These are phyloP conservation scores for Conticribra weissflogii DNA, from an alignment of 108 stramenopile species.

Conservation along the genomic window DNA sequence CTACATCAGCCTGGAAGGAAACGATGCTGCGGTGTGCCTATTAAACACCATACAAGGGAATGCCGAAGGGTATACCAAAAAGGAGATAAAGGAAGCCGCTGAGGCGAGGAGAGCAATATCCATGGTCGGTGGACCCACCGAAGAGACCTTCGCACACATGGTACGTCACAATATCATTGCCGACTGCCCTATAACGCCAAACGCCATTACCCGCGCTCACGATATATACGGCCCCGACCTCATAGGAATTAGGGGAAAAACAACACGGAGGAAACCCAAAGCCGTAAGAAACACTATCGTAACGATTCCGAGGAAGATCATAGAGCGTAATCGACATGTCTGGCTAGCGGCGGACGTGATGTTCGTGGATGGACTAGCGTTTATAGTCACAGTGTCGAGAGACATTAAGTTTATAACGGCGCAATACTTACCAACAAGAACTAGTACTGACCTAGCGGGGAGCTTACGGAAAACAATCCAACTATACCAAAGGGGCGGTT, in stretches of 20 bases:
- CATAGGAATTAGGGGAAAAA: slow-evolving; percentile 22
- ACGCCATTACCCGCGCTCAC: slow-evolving; percentile 17
- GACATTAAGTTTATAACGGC: too few species aligned
- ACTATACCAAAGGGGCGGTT: slow-evolving; percentile 15
- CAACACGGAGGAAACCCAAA: too few species aligned
- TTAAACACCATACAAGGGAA: too few species aligned
- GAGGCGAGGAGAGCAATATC: slow-evolving; percentile 17
- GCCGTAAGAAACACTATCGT: slow-evolving; percentile 17
- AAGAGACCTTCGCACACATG: too few species aligned
- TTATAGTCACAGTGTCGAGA: too few species aligned
- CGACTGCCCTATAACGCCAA: slow-evolving; percentile 28
- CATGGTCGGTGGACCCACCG: too few species aligned
- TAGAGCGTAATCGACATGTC: slow-evolving; percentile 20
- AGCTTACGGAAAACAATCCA: not conserved
- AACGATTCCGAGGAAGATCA: slow-evolving; percentile 22
- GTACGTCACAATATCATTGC: too few species aligned
- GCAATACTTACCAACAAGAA: slow-evolving; percentile 23
- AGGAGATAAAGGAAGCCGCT: slow-evolving; percentile 16
- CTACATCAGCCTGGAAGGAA: too few species aligned
- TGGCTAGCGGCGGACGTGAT: slow-evolving; percentile 43
- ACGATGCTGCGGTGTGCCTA: not conserved
- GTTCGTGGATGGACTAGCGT: too few species aligned
- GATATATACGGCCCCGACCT: slow-evolving; percentile 38
- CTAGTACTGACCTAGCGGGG: slow-evolving; percentile 1
- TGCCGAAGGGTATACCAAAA: slow-evolving; percentile 35